Evolutionary conservation across 163 green algal species (phyloP), one percentile per base, ranked within the genome.

Genomic region (Scenedesmus sp.): DNA sequence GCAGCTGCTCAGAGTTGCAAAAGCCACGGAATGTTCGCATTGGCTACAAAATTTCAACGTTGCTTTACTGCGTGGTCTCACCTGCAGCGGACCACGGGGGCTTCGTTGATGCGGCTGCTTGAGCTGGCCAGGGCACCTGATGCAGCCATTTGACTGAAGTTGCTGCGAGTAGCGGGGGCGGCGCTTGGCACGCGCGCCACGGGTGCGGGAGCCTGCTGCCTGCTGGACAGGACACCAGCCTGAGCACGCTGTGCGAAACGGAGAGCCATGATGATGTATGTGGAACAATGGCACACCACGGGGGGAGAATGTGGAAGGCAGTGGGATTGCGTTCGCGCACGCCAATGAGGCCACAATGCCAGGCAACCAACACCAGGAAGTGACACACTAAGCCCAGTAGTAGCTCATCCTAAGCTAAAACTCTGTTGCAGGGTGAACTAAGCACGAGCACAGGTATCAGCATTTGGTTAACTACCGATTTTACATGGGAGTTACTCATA

Each of bases 211-310:
- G 88, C 53, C 53, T 86, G 51, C 33, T 85, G 73, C 86, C 85
- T 83, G 44, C 43, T 56, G 0, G 85, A 82, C 65, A 56, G 33
- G 3, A 33, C 18, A 44, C 83, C 81, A 44, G 82, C 12, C 84
- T 89, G 81, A 42, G 86, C 53, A 81, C 68, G 68, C n/a, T 49
- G 22, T 33, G 85, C 51, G 65, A 81, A 89, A 35, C 85, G 84
- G 35, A 89, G 85, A 24, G 85, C 68, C 85, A 93, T 88, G 12
- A 56, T 44, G 73, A 72, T 65, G 81, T 12, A 78, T 20, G 20
- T 42, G 37, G 65, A n/a, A n/a, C 65, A 40, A 3, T 76, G 65
- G 65, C 65, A 24, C 30, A 76, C 65, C 65, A 76, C 65, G 40
- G 65, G 37, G 30, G 18, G 7, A 40, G 0, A 7, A 3, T 76